A percentile compares a stretch with the other conserved stretches of the same genome.
phyloP scores from a whole-genome alignment of 208 protist species.

The Leishmania amazonensis region DNA sequence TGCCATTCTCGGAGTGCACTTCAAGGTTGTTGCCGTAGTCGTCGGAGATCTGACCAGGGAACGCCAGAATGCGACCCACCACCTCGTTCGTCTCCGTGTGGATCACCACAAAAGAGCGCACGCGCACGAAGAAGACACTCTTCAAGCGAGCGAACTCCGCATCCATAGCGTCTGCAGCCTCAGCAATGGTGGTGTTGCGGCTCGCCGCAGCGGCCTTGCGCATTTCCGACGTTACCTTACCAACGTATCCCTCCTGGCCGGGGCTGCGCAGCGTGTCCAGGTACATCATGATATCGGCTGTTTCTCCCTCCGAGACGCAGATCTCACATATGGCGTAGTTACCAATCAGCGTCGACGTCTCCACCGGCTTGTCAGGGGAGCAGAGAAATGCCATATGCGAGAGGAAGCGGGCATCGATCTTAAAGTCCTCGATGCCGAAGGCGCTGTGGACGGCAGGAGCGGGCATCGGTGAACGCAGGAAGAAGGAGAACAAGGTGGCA shows the following conservation, averaged over 20 bases:
- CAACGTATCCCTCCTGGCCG: conserved; percentile 36
- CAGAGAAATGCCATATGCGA: conserved; percentile 38
- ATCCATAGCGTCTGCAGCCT: conserved; percentile 33
- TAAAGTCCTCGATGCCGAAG: conserved; percentile 38
- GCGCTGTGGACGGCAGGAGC: conserved; percentile 19
- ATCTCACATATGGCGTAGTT: conserved; percentile 57
- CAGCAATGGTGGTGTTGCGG: conserved; percentile 24
- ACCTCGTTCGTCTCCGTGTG: conserved; percentile 32
- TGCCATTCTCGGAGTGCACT: conserved; percentile 40
- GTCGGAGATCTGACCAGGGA: conserved; percentile 52
- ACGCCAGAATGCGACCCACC: conserved; percentile 41
- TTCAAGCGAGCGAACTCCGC: conserved; percentile 42
- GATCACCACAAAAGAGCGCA: conserved; percentile 42
- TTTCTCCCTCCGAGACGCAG: conserved; percentile 46
- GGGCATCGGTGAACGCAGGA: conserved; percentile 6
- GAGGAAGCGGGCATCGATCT: conserved; percentile 38
- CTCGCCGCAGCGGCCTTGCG: conserved; percentile 17
- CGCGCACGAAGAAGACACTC: conserved; percentile 52
- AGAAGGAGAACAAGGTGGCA: background rate
- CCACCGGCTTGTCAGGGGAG: conserved; percentile 40
- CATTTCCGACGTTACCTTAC: conserved; percentile 31
- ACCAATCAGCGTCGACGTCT: conserved; percentile 33
- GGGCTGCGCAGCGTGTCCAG: conserved; percentile 35
- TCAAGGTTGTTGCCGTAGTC: conserved; percentile 74
- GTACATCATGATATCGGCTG: conserved; percentile 34